Base-by-base conservation (phyloP, 108 stramenopile species). In the Nitzschia putrida region DNA sequence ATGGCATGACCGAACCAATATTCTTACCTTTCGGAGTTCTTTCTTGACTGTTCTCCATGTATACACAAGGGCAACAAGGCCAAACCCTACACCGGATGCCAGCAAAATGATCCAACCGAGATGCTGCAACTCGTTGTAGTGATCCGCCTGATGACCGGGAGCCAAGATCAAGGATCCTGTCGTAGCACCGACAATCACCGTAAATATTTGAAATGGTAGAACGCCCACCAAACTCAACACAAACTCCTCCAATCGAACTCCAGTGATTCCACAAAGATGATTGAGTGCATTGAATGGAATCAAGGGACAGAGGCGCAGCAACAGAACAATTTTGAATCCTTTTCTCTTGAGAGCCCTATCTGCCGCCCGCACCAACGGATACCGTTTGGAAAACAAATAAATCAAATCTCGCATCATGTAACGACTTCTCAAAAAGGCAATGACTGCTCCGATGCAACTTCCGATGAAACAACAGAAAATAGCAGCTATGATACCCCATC, bases 321-420 rank as follows among this genome's bases (percentile, higher is more conserved):
- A 72, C 41, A 76, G 22, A 73, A 86, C 78, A 60, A 92, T 84
- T 8, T 73, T 70, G 58, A 91, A 80, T 47, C 93, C 93, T 6
- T 91, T 77, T 18, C 71, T 50, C 70, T 84, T 57, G 39, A 93
- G 56, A 8, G 89, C 77, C 41, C 64, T 70, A 61, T 89, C 88
- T 22, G 85, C 52, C 5, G 83, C 85, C 50, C 74, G 66, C 12
- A 90, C 56, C 16, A 89, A 76, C 0, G 87, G 83, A 80, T 89
- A 90, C 43, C 83, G 87, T 59, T 78, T 74, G 8, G 86, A 71
- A 71, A 82, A 77, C 23, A 92, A 72, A 38, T 74, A 55, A 20
- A 93, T 80, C 71, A 86, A 72, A 61, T 88, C 84, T 47, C 92
- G 77, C 72, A 90, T 73, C 65, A 93, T 72, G 51, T 90, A 93